Percentiles rank a stretch among this genome's conserved stretches.
Evolutionary conservation across 352 stramenopile genomes (phyloP).

Genomic region (Blastocystis hominis): DNA sequence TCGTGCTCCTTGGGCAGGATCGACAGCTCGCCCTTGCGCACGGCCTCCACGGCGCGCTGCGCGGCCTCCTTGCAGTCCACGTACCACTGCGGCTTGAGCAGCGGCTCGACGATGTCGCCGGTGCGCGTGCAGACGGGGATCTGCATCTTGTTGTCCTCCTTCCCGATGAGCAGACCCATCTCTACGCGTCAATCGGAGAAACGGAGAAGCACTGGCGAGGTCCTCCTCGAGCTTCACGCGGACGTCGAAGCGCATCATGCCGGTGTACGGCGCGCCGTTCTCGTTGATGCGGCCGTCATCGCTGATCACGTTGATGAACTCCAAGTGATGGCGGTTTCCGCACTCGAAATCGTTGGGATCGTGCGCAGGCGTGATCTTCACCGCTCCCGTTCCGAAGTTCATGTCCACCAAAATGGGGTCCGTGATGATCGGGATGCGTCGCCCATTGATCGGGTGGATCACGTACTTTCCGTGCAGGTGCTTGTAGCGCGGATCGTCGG

Average conservation of each 20-base stretch:
- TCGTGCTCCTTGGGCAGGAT: conserved; percentile 88
- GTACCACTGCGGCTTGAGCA: conserved; percentile 98
- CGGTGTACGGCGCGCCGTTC: conserved; percentile 76
- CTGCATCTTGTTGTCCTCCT: conserved; percentile 94
- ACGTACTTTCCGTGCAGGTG: conserved; percentile 86
- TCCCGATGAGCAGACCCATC: conserved; percentile 85
- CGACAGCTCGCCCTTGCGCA: conserved; percentile 81
- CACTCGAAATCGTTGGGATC: conserved; percentile 99
- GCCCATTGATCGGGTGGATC: conserved; percentile 87
- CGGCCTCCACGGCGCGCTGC: conserved; percentile 79
- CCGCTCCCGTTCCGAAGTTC: conserved; percentile 87
- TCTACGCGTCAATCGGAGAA: conserved; percentile 63
- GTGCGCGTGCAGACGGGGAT: conserved; percentile 90
- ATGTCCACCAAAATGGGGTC: conserved; percentile 94
- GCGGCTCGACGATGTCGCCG: conserved; percentile 93
- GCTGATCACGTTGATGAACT: conserved; percentile 88
- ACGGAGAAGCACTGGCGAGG: conserved; percentile 66
- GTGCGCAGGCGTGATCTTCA: conserved; percentile 94
- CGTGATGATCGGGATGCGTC: conserved; percentile 82
- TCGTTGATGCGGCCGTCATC: conserved; percentile 88
- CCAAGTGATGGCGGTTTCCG: conserved; percentile 84
- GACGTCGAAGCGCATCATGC: conserved; percentile 86
- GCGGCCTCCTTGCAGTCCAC: conserved; percentile 90
- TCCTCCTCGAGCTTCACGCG: conserved; percentile 68
- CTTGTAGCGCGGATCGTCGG: conserved; percentile 88